Evolutionary conservation across 352 stramenopile genomes (phyloP).

Genomic region (Phytophthora citrophthora): DNA sequence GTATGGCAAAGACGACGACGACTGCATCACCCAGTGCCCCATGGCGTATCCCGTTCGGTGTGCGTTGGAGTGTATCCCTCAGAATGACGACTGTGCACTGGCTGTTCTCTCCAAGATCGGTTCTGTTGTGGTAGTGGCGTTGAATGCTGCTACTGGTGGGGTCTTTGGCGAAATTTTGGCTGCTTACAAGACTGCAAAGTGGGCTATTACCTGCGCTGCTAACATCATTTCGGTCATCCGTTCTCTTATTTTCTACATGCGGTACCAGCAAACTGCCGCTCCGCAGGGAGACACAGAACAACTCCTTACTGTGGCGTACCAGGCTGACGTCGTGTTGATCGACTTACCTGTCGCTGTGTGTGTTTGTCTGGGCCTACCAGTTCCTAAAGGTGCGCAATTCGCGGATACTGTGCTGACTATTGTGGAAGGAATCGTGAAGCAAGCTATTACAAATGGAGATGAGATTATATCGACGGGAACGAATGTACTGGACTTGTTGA

Average conservation of each 20-base stretch:
- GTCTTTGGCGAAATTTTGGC: slow-evolving; percentile 31
- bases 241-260: slow-evolving; percentile 14
- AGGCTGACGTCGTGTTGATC: background rate
- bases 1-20: slow-evolving; percentile 2
- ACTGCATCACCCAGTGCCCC: slow-evolving; percentile 34
- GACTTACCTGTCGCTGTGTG: slow-evolving; percentile 7
- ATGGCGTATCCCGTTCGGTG: slow-evolving; percentile 55
- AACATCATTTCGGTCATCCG: slow-evolving; percentile 13
- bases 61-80: slow-evolving; percentile 51
- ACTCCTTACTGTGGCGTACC: background rate
- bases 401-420: slow-evolving; percentile 7
- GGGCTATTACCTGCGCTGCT: slow-evolving; percentile 13
- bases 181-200: slow-evolving; percentile 17
- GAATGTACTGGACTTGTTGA: slow-evolving; percentile 7
- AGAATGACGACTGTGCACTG: slow-evolving; percentile 51
- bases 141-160: slow-evolving; percentile 36
- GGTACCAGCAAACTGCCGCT: slow-evolving; percentile 5
- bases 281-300: background rate
- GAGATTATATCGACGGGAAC: slow-evolving; percentile 15
- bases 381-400: slow-evolving; percentile 6
- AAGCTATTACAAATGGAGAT: slow-evolving; percentile 22
- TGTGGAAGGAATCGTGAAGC: slow-evolving; percentile 20
- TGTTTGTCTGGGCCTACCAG: slow-evolving; percentile 8
- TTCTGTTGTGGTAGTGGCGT: slow-evolving; percentile 25
- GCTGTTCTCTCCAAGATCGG: slow-evolving; percentile 39